These are phyloP conservation scores for Chaetomium tenue DNA, from an alignment of 495 filamentous ascomycete species.

Conservation along the genomic window DNA sequence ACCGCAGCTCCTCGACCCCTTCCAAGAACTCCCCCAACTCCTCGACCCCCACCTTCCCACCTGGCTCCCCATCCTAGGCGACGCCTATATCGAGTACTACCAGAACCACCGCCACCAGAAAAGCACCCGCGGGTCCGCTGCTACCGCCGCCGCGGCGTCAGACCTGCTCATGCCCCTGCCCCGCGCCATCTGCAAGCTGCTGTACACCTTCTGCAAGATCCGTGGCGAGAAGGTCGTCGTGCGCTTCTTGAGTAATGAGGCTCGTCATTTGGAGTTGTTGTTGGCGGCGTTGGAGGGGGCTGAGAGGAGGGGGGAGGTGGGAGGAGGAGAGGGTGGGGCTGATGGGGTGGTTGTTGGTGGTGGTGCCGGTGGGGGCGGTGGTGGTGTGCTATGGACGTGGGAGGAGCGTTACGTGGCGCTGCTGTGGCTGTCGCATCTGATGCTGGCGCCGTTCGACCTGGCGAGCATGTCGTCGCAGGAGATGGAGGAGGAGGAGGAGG, in stretches of 20 bases:
- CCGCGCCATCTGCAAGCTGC: conserved; percentile 68
- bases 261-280: conserved; percentile 74
- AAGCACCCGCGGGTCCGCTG: conserved; percentile 45
- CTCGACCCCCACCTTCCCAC: conserved; percentile 81
- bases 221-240: conserved; percentile 89
- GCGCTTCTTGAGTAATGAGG: conserved; percentile 85
- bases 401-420: conserved; percentile 85
- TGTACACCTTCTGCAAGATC: conserved; percentile 94
- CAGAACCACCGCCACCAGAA: conserved; percentile 16
- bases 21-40: conserved; percentile 94
- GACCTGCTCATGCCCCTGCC: conserved; percentile 57
- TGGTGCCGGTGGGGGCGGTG: background rate
- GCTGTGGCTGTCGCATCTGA: conserved; percentile 88
- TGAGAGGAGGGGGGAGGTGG: conserved; percentile 20
- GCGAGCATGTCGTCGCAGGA: conserved; percentile 70
- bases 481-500: conserved; percentile 41
- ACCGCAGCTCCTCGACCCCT: conserved; percentile 70
- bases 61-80: conserved; percentile 69
- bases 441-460: conserved; percentile 92
- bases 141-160: conserved; percentile 35
- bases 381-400: conserved; percentile 58
- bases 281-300: conserved; percentile 62
- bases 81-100: conserved; percentile 70
- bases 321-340: background rate
- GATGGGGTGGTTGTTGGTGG: background rate